Evolutionary conservation across 2,329 filamentous ascomycete genomes (phyloP).

Genomic region (Penicillium expansum): DNA sequence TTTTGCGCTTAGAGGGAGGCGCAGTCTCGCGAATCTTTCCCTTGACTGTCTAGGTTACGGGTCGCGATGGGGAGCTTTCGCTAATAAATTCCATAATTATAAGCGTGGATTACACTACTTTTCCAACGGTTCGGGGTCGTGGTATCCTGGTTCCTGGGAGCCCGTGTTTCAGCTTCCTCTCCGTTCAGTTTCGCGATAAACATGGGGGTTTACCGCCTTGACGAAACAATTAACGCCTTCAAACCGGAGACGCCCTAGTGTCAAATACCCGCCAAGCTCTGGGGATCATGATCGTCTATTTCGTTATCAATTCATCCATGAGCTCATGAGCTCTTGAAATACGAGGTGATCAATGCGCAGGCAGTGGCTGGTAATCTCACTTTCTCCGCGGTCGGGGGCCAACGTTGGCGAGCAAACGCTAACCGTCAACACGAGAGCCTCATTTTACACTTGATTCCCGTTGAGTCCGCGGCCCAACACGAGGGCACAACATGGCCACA

Average conservation of each 20-base stretch:
- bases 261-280: background rate
- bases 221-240: background rate
- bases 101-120: background rate
- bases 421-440: constrained; percentile 2
- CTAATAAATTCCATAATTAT: background rate
- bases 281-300: background rate
- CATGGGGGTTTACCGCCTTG: background rate
- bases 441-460: background rate
- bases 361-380: background rate
- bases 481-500: background rate
- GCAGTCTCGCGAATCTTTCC: constrained; percentile 11
- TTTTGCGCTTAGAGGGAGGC: constrained; percentile 11
- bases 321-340: background rate
- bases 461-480: background rate
- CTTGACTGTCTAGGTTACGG: background rate
- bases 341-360: background rate
- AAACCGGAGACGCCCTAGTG: background rate
- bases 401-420: background rate
- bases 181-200: background rate
- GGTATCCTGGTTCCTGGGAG: background rate
- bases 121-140: background rate
- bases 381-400: background rate
- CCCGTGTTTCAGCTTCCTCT: background rate
- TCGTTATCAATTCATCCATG: background rate
- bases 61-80: background rate